Evolutionary conservation across 441 rosid genomes (phyloP).

Genomic region (Viola pubescens): DNA sequence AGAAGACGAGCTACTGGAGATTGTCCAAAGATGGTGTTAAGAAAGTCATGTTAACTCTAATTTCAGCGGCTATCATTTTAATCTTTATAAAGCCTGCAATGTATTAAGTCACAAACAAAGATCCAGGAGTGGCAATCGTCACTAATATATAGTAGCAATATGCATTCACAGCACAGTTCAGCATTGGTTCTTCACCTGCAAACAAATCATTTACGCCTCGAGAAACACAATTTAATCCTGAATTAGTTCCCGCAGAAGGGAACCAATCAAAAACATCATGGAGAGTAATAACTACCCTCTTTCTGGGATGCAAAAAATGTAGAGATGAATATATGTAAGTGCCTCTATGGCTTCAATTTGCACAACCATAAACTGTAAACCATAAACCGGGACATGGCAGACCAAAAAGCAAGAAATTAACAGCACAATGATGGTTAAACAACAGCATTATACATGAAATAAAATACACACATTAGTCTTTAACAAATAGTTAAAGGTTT

Average conservation of each 20-base stretch:
- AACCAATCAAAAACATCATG: too few species aligned
- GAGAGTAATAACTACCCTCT: too few species aligned
- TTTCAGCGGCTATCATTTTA: conserved; percentile 23
- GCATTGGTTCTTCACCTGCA: too few species aligned
- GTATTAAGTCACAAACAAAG: neutral
- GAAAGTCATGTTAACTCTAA: conserved; percentile 19
- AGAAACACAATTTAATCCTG: too few species aligned
- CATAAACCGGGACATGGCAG: too few species aligned
- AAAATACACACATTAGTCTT: conserved; percentile 9
- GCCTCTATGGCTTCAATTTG: too few species aligned
- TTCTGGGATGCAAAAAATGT: too few species aligned
- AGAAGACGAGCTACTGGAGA: conserved; percentile 27
- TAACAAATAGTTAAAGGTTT: conserved; percentile 11
- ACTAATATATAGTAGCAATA: neutral
- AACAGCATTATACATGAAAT: neutral
- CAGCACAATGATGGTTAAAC: neutral
- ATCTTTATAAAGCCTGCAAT: conserved; percentile 26
- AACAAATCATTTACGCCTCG: too few species aligned
- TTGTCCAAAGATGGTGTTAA: conserved; percentile 17
- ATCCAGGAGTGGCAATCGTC: too few species aligned
- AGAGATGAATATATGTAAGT: too few species aligned
- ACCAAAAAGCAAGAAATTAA: neutral
- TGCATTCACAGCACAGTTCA: neutral
- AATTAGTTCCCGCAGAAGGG: too few species aligned
- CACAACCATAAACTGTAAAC: too few species aligned